Conservation (phyloP, 306 rosid genomes). For the Gillenia trifoliata region DNA sequence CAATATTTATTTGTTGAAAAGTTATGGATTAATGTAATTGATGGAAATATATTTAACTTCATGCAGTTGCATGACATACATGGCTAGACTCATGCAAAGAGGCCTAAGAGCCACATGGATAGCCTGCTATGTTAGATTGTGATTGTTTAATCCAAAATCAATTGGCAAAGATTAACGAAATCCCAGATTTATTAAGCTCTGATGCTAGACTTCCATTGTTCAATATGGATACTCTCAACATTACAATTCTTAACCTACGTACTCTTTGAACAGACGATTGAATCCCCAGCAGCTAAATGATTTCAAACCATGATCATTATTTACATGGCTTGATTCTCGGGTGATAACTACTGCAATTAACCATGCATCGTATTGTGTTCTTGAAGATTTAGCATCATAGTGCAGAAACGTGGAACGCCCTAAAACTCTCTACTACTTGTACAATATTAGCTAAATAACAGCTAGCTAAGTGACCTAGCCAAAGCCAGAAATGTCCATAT, state of each 20-base stretch:
- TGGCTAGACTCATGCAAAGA: no score
- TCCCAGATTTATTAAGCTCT: no score
- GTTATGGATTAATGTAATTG: neutral
- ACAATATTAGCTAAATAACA: no score
- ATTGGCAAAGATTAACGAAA: no score
- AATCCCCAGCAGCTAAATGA: neutral
- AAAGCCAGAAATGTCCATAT: neutral
- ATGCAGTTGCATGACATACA: neutral
- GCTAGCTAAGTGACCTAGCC: neutral
- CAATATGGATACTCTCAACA: no score
- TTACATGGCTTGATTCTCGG: neutral
- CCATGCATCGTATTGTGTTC: neutral
- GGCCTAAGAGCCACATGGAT: no score
- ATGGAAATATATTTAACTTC: neutral
- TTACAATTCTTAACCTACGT: no score
- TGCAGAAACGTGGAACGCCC: constrained; percentile 41
- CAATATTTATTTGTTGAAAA: no score
- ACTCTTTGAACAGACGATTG: neutral
- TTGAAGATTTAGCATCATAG: neutral
- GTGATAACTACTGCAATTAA: neutral
- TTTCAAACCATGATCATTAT: neutral
- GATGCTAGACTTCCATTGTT: no score
- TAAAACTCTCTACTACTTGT: neutral
- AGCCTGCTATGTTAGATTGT: no score
- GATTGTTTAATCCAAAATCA: no score